Base-by-base conservation (phyloP, 1,284 basidiomycete genomes). In the Moesziomyces antarcticus region DNA sequence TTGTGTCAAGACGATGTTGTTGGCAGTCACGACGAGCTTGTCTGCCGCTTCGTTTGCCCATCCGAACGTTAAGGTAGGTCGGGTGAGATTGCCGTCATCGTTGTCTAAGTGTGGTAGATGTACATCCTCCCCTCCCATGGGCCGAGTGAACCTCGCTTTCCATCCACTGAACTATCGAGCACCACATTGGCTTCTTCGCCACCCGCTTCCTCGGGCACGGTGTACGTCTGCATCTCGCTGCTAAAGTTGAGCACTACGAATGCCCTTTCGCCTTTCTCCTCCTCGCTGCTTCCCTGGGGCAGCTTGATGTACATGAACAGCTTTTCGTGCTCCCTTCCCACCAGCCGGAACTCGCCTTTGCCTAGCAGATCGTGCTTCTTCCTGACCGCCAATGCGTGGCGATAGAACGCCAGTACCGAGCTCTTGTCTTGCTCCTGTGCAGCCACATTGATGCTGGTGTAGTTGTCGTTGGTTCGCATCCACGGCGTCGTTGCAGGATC, bases 381-480 rank as follows among this genome's bases (percentile, higher is more conserved):
- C n/a, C 91, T 86, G 4, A 89, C 65, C 7, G 64, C 69, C 20
- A 92, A 73, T 7, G 89, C 86, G 10, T 80, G 74, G 75, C 88
- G 88, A 86, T 88, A 92, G 78, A 91, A 92, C 0, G 85, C 73
- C 35, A 86, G 85, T 3, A 91, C 89, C 66, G 88, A 90, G 13
- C 85, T 63, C 0, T 84, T 66, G 56, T 90, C 87, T 1, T 80
- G 70, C 14, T 86, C 56, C 81, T 91, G 88, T 6, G 81, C 84
- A 3, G 83, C 86, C 5, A 87, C 90, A 75, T 92, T 92, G 87
- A 90, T 91, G 7, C 84, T 77, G 16, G 64, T 66, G 76, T 89
- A 90, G 75, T 91, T 90, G 43, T 91, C 90, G 74, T 91, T 90
- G 3, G 90, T 88, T 20, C 89, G 86, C 90, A 92, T 92, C 91